These are phyloP conservation scores for Neostapfia colusana DNA, from an alignment of 176 grass and related monocot species.

Conservation along the genomic window DNA sequence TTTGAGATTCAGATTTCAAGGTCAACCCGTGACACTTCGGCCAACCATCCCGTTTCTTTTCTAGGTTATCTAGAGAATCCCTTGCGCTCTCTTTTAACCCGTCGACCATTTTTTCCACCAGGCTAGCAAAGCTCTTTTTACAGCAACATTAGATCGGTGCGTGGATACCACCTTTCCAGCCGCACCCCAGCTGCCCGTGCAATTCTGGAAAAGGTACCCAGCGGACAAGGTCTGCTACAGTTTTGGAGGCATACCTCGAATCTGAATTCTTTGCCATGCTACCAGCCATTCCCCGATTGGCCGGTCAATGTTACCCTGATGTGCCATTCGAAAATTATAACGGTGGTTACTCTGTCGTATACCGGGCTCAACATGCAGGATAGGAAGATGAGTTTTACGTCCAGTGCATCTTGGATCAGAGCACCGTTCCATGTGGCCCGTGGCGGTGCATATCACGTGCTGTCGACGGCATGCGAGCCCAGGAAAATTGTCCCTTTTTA, in stretches of 20 bases:
- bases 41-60: constrained; percentile 29
- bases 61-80: constrained; percentile 16
- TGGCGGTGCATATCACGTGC: constrained; percentile 49
- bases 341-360: constrained; percentile 10
- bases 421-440: constrained; percentile 34
- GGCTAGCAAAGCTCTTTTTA: neutral
- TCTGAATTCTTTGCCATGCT: constrained; percentile 5
- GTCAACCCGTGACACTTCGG: constrained; percentile 76
- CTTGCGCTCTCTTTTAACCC: constrained; percentile 25
- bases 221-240: constrained; percentile 25
- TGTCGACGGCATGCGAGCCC: neutral
- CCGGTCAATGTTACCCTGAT: constrained; percentile 44
- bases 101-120: neutral
- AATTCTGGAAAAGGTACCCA: constrained; percentile 31
- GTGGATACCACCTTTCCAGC: neutral
- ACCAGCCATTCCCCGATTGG: constrained; percentile 41
- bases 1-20: constrained; percentile 79
- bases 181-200: neutral
- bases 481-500: neutral
- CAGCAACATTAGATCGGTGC: constrained; percentile 15
- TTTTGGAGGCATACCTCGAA: constrained; percentile 40
- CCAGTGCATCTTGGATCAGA: constrained; percentile 24
- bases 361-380: constrained; percentile 31
- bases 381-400: neutral
- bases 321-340: neutral